Evolutionary conservation across 1,139 yeast genomes (phyloP).

Genomic region (Debaryomyces psychrophilus): DNA sequence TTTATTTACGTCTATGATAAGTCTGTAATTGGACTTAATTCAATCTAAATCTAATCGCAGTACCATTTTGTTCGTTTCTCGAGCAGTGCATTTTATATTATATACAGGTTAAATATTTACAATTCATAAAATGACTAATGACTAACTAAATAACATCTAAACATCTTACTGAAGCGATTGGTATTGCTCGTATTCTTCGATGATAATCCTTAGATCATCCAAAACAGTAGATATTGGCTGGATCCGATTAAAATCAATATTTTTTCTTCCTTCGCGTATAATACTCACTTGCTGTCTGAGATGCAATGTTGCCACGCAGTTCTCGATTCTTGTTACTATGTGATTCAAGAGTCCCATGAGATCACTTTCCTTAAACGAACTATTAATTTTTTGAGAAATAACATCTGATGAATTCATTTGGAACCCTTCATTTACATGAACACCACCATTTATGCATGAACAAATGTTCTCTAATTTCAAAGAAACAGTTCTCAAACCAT

Average conservation of each 20-base stretch:
- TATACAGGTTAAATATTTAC: slow-evolving; percentile 4
- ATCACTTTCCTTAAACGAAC: slow-evolving; percentile 38
- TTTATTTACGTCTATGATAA: not conserved
- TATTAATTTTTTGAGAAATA: slow-evolving; percentile 25
- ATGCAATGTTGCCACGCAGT: slow-evolving; percentile 43
- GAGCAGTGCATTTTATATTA: not conserved
- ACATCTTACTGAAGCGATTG: not conserved
- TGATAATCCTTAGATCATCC: slow-evolving; percentile 27
- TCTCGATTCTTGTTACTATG: slow-evolving; percentile 65
- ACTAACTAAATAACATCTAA: slow-evolving; percentile 1
- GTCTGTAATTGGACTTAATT: not conserved
- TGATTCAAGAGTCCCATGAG: slow-evolving; percentile 59
- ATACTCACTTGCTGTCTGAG: slow-evolving; percentile 38
- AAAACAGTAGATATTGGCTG: slow-evolving; percentile 29
- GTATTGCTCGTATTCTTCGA: slow-evolving; percentile 17
- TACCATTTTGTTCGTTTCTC: not conserved
- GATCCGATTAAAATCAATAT: slow-evolving; percentile 26
- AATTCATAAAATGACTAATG: not conserved
- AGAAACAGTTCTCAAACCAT: slow-evolving; percentile 51
- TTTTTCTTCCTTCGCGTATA: slow-evolving; percentile 28
- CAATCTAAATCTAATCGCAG: not conserved
- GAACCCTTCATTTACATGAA: slow-evolving; percentile 30
- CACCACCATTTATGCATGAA: slow-evolving; percentile 38
- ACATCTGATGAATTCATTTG: slow-evolving; percentile 30
- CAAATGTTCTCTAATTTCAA: slow-evolving; percentile 54